Conservation (phyloP, 2,329 filamentous ascomycete species). For the Pestalotiopsis sp. region DNA sequence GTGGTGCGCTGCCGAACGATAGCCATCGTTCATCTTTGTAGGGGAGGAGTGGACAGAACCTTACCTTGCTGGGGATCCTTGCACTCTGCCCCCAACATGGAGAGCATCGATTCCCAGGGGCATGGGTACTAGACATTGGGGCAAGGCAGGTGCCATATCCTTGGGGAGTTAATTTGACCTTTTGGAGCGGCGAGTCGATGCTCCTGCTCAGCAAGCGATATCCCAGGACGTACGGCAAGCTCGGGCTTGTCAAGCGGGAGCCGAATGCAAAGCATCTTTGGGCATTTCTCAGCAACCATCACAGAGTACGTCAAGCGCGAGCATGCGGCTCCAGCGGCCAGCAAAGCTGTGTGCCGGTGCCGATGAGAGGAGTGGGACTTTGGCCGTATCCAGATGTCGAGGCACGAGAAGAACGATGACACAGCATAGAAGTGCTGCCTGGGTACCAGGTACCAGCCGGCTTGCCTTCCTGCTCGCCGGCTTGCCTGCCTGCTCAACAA, state of each 20-base stretch:
- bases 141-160: not conserved
- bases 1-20: slow-evolving; percentile 6
- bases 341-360: not conserved
- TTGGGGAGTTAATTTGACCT: not conserved
- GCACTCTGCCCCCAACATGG: not conserved
- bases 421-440: slow-evolving; percentile 2
- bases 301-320: not conserved
- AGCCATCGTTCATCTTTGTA: not conserved
- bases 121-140: not conserved
- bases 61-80: slow-evolving; percentile 6
- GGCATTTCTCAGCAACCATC: not conserved
- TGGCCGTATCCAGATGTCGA: not conserved
- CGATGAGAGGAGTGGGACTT: not conserved
- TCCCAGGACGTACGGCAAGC: not conserved
- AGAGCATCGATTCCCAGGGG: not conserved
- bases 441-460: not conserved
- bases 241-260: not conserved
- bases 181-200: not conserved
- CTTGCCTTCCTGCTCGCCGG: not conserved
- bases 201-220: not conserved
- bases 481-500: not conserved
- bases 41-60: not conserved
- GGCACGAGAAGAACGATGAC: not conserved
- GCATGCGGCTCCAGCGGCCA: not conserved
- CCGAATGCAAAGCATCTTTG: not conserved